Base-by-base conservation (phyloP, 345 rosid genomes). In the Syzygium aromaticum region DNA sequence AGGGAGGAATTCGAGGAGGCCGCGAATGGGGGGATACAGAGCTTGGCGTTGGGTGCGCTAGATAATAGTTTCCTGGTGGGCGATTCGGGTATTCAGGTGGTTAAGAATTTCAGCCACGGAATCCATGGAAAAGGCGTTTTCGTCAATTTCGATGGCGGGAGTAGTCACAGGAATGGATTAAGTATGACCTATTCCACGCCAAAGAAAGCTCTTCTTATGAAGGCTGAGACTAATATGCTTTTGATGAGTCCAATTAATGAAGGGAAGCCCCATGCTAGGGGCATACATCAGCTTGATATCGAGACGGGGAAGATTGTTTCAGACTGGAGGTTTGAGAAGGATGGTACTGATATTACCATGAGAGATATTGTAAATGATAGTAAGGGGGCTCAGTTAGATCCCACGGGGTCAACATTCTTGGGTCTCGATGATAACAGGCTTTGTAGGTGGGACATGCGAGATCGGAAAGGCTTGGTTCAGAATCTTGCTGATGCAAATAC, bases 361-460 rank as follows among this genome's bases (percentile, higher is more conserved):
- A 94, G 95, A 90, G 99, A 98, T 86, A 98, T 98, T 84, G 88
- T 93, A 21, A 98, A 98, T 89, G 99, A 98, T 89, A 94, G 95
- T 86, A 98, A 98, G 92, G 98, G 97, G 49, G 96, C 95, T 9
- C 99, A 98, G 88, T 88, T 98, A 96, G 99, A 98, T 89, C 99
- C 99, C 27, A 92, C 99, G 53, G 98, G 99, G 23, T 95, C 99
- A 0, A 96, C 99, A 13, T 96, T 98, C 90, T 93, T 96, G 88
- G 99, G 99, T 85, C 86, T 98, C 89, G 99, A 98, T 91, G 95
- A 96, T 89, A 98, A 95, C 88, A 92, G 98, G 92, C 99, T 98
- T 88, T 96, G 99, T 85, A 93, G 99, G 91, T 98, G 99, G 99
- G 99, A 98, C 89, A 98, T 98, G 99, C 98, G 99, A 86, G 99